Evolutionary conservation across 306 rosid species (phyloP).

Genomic region (Bauhinia variegata): DNA sequence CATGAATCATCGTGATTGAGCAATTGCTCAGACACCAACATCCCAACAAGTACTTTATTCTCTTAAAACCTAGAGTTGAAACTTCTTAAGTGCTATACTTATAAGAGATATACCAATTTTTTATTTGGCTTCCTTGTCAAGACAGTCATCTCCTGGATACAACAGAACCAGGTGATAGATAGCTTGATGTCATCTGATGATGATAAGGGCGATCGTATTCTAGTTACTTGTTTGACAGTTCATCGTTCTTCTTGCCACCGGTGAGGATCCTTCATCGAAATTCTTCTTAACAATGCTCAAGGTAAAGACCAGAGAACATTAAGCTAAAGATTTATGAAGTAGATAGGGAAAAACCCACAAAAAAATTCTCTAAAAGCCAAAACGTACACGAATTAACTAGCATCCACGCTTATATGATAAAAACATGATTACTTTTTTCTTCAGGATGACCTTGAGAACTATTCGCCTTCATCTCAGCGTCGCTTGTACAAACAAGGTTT

Average conservation of each 20-base stretch:
- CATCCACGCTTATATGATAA: neutral
- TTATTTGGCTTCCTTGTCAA: constrained; percentile 37
- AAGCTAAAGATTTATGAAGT: too few species aligned
- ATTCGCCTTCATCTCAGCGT: constrained; percentile 46
- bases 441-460: too few species aligned
- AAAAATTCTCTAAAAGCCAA: too few species aligned
- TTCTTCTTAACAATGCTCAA: constrained; percentile 18
- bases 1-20: constrained; percentile 15
- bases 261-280: constrained; percentile 23
- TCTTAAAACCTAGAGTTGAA: constrained; percentile 1
- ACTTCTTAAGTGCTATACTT: neutral
- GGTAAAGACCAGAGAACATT: constrained; percentile 18
- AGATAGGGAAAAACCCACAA: too few species aligned
- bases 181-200: too few species aligned
- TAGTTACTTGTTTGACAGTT: constrained; percentile 30
- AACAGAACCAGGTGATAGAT: neutral
- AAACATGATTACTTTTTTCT: neutral
- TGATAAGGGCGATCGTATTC: neutral
- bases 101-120: constrained; percentile 23
- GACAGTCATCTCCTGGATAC: constrained; percentile 22
- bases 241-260: constrained; percentile 36
- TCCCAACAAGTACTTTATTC: constrained; percentile 15
- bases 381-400: constrained; percentile 3
- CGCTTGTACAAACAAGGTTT: constrained; percentile 97
- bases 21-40: neutral